phyloP scores from a whole-genome alignment of 2,329 filamentous ascomycete species.

The Botrytis paeoniae region DNA sequence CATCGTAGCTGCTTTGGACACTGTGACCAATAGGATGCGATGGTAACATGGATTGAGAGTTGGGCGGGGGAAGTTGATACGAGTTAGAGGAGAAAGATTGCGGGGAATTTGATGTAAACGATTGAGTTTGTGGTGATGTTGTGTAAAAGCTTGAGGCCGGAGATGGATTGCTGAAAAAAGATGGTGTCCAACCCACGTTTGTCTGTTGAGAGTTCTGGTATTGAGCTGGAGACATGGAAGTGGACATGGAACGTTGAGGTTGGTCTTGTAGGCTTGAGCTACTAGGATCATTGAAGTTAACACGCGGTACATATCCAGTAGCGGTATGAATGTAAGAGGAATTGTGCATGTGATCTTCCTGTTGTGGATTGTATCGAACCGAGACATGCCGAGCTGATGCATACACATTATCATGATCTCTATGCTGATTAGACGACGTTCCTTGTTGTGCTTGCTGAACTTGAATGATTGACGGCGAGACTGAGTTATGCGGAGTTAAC shows the following conservation, averaged over 20 bases:
- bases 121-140: constrained; percentile 28
- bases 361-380: constrained; percentile 6
- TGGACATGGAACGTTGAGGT: constrained; percentile 21
- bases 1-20: constrained; percentile 1
- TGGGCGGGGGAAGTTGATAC: constrained; percentile 26
- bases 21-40: neutral
- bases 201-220: constrained; percentile 22
- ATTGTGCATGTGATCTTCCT: neutral
- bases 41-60: neutral
- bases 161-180: constrained; percentile 22
- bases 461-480: constrained; percentile 15
- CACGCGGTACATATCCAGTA: neutral
- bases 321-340: constrained; percentile 13
- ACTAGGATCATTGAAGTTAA: constrained; percentile 24
- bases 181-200: constrained; percentile 8
- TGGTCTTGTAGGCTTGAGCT: constrained; percentile 26
- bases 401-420: constrained; percentile 21
- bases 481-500: constrained; percentile 8
- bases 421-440: constrained; percentile 17
- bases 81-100: constrained; percentile 15
- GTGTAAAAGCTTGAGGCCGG: constrained; percentile 24
- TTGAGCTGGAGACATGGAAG: constrained; percentile 25
- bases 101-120: constrained; percentile 16
- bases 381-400: constrained; percentile 11
- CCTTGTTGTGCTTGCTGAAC: constrained; percentile 13